These are phyloP conservation scores for Peterozyma toletana DNA, from an alignment of 805 yeast genomes.

Conservation along the genomic window DNA sequence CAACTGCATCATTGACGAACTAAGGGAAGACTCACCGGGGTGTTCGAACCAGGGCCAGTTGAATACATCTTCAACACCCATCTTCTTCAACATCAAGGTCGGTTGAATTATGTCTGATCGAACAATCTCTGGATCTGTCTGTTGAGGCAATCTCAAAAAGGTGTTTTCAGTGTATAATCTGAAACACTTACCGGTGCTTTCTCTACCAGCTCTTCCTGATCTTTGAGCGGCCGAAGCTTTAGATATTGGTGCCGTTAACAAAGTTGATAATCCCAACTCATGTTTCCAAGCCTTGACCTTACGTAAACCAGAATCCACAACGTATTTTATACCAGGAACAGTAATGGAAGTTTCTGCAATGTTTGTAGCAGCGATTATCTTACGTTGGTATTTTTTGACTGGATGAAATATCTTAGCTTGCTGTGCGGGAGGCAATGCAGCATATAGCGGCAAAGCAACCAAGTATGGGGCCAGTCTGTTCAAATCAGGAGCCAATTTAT, in stretches of 20 bases:
- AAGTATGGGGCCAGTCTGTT: constrained; percentile 72
- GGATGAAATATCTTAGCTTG: constrained; percentile 77
- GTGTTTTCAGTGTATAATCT: constrained; percentile 74
- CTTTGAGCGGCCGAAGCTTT: constrained; percentile 93
- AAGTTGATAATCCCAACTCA: constrained; percentile 84
- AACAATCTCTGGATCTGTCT: constrained; percentile 90
- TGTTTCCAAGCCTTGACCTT: constrained; percentile 96
- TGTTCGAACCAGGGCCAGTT: constrained; percentile 91
- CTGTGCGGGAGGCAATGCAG: constrained; percentile 81
- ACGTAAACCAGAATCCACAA: constrained; percentile 85
- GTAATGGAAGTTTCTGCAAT: constrained; percentile 98
- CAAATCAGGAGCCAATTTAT: constrained; percentile 52
- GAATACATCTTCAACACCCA: constrained; percentile 76
- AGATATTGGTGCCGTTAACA: constrained; percentile 86
- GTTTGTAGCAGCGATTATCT: constrained; percentile 87
- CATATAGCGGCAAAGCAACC: constrained; percentile 81
- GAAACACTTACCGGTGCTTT: constrained; percentile 82
- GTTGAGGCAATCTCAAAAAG: constrained; percentile 54
- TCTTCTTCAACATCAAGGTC: constrained; percentile 71
- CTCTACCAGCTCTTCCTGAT: constrained; percentile 99
- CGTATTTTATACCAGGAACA: constrained; percentile 89
- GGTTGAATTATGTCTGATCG: constrained; percentile 84
- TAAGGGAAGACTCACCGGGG: constrained; percentile 74
- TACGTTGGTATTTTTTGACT: constrained; percentile 60
- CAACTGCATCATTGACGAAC: constrained; percentile 71